phyloP scores from a whole-genome alignment of 2,329 filamentous ascomycete genomes.

The Ophiosphaerella herpotricha region DNA sequence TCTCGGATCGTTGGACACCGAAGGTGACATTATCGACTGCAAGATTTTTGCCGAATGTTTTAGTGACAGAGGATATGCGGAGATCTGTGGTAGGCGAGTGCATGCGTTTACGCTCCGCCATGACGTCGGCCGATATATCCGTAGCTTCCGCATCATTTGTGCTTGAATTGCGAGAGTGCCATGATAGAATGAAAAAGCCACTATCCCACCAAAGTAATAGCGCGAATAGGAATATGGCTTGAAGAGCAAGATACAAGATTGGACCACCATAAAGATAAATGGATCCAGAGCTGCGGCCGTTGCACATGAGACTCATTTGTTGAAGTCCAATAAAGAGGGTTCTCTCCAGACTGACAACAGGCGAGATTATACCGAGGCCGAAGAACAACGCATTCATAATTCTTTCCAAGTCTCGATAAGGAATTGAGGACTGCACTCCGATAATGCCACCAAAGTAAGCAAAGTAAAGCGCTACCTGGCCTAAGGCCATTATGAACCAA shows the following conservation, averaged over 20 bases:
- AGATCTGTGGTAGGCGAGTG: slow-evolving; percentile 72
- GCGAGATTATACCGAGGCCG: slow-evolving; percentile 27
- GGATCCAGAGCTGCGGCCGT: slow-evolving; percentile 57
- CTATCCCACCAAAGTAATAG: slow-evolving; percentile 61
- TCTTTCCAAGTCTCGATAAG: slow-evolving; percentile 23
- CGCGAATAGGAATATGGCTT: slow-evolving; percentile 70
- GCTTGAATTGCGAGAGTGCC: slow-evolving; percentile 43
- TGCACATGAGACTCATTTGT: slow-evolving; percentile 79
- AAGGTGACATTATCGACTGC: slow-evolving; percentile 87
- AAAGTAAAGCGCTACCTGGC: slow-evolving; percentile 63
- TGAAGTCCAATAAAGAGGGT: slow-evolving; percentile 26
- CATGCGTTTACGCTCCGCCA: slow-evolving; percentile 64
- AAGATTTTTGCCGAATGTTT: slow-evolving; percentile 64
- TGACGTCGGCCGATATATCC: slow-evolving; percentile 61
- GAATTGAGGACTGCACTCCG: slow-evolving; percentile 21
- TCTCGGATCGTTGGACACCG: slow-evolving; percentile 74
- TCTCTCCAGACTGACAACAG: slow-evolving; percentile 22
- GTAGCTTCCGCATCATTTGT: slow-evolving; percentile 56
- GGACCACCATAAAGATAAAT: slow-evolving; percentile 79
- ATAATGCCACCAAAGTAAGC: slow-evolving; percentile 47
- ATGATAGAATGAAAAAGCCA: slow-evolving; percentile 53
- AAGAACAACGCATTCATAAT: slow-evolving; percentile 28
- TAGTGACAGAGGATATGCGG: slow-evolving; percentile 74
- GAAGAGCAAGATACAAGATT: slow-evolving; percentile 78
- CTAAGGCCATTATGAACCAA: slow-evolving; percentile 70